Base-by-base conservation (phyloP, 192 early-diverging fungal genomes). In the Haplosporangium gracile region DNA sequence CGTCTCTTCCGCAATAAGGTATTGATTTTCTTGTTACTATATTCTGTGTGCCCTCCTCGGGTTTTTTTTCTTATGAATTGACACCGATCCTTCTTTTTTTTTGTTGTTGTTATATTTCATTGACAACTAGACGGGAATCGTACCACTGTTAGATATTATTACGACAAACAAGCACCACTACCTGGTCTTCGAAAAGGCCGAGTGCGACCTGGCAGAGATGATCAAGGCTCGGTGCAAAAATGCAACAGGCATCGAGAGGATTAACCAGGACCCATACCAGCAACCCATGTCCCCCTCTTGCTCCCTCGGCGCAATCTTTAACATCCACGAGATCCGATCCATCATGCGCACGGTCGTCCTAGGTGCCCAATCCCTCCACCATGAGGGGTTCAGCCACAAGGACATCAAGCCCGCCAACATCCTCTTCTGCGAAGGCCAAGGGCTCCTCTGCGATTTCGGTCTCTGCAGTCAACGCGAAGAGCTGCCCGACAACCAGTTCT, bases 341-440 rank as follows among this genome's bases (percentile, higher is more conserved):
- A 80, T 85, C 70, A 85, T 79, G 83, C 53, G 68, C 10, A 85
- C 83, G 0, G 83, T 85, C 36, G 74, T 85, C 1, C 57, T 79
- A 0, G 83, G 83, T 4, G 34, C 53, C 7, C 83, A 85, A 29
- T 40, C 74, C 13, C 72, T 85, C 24, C 83, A 85, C 39, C n/a
- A 49, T 24, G 68, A 79, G 34, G 83, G 83, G 5, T 85, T 80
- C 70, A 85, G 83, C 16, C 83, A 85, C 69, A 85, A 85, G 74
- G 83, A 85, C 45, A 85, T 85, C 78, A 85, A 85, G 40, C 77
- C 83, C 8, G 83, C 83, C 74, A 79, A 85, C 70, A 85, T 85
- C 34, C 83, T 85, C 74, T 78, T 75, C 55, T 29, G 65, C 7
- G 26, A 70, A 5, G 77, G 77, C 3, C 40, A 72, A 8, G 83